Evolutionary conservation across 768 basidiomycete species (phyloP).

Genomic region (Gautieria morchelliformis): DNA sequence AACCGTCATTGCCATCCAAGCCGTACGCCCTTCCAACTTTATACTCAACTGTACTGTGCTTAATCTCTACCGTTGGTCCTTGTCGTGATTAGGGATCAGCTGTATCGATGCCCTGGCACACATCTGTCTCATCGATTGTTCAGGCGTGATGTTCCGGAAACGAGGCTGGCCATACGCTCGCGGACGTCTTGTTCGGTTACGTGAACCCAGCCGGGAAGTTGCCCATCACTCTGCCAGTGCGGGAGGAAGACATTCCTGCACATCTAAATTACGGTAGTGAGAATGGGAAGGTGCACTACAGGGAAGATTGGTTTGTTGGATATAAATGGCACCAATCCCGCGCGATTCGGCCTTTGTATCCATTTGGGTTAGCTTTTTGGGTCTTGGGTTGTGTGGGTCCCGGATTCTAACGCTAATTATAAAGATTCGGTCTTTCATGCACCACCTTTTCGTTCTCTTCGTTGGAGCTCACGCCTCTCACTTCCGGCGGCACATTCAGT

Average conservation of each 20-base stretch:
- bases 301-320: conserved; percentile 59
- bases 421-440: conserved; percentile 65
- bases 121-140: conserved; percentile 41
- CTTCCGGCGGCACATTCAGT: conserved; percentile 21
- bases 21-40: conserved; percentile 29
- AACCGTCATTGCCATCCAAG: conserved; percentile 39
- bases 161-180: conserved; percentile 53
- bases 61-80: no score
- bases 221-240: conserved; percentile 50
- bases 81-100: conserved; percentile 43
- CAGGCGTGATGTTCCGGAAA: conserved; percentile 64
- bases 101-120: conserved; percentile 66
- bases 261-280: conserved; percentile 49
- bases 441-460: conserved; percentile 53
- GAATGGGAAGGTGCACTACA: conserved; percentile 43
- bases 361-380: conserved; percentile 44
- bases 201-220: conserved; percentile 54
- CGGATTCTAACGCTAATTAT: not conserved
- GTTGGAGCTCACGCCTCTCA: conserved; percentile 27
- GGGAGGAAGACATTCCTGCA: conserved; percentile 54
- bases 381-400: not conserved
- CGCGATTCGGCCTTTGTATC: conserved; percentile 46
- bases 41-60: no score
- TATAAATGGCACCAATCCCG: conserved; percentile 57
- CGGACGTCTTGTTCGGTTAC: conserved; percentile 51